These are phyloP conservation scores for Euphorbia lathyris DNA, from an alignment of 345 rosid genomes.

Conservation along the genomic window DNA sequence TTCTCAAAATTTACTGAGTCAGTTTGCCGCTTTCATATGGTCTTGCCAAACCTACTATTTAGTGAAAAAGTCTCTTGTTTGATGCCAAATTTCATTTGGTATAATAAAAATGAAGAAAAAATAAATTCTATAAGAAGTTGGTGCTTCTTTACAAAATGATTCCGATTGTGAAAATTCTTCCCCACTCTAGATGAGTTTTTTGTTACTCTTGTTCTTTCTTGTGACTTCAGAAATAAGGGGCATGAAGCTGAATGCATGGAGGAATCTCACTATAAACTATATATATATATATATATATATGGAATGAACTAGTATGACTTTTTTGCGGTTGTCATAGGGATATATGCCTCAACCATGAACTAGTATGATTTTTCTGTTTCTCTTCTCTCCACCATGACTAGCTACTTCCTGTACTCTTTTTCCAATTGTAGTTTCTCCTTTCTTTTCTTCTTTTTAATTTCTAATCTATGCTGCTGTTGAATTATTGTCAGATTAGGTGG, in stretches of 20 bases:
- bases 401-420: no score
- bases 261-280: not conserved
- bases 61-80: not conserved
- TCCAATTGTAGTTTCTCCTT: no score
- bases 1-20: not conserved
- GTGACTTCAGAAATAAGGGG: not conserved
- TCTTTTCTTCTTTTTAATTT: no score
- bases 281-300: not conserved
- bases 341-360: not conserved
- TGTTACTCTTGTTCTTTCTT: not conserved
- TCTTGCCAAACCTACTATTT: not conserved
- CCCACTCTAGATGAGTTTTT: not conserved
- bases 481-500: no score
- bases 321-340: not conserved
- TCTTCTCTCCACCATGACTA: no score
- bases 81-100: not conserved
- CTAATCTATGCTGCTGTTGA: no score
- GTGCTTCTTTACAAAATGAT: not conserved
- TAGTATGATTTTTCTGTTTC: no score
- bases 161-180: not conserved
- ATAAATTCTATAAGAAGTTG: not conserved
- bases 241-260: not conserved
- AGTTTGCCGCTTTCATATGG: not conserved
- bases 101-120: not conserved
- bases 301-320: not conserved